phyloP scores from a whole-genome alignment of 352 stramenopile genomes.

The Phytophthora melonis region DNA sequence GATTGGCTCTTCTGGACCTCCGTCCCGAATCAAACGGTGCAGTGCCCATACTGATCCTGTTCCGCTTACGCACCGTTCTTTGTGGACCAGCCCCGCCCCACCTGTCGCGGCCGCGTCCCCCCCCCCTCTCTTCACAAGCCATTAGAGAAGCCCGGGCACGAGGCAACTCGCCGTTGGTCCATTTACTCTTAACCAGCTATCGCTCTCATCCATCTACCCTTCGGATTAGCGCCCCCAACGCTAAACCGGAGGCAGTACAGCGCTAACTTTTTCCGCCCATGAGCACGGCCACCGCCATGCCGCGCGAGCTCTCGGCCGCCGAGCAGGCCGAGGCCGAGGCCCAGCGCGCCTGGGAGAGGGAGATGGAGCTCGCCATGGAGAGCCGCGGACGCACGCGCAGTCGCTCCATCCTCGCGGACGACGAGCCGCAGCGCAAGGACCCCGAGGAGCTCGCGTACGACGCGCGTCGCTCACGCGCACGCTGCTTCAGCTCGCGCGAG shows the following conservation, averaged over 20 bases:
- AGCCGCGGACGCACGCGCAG: slow-evolving; percentile 78
- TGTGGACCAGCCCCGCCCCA: slow-evolving; percentile 21
- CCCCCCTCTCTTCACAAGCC: slow-evolving; percentile 29
- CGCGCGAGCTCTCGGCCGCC: slow-evolving; percentile 5
- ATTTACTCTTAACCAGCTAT: too few relatives aligned
- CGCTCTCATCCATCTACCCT: slow-evolving; percentile 2
- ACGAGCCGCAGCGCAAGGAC: slow-evolving; percentile 24
- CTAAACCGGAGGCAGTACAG: slow-evolving; percentile 13
- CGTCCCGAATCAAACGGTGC: slow-evolving; percentile 18
- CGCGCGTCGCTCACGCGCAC: slow-evolving; percentile 43
- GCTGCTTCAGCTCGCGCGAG: slow-evolving; percentile 61
- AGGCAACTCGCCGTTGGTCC: slow-evolving; percentile 5
- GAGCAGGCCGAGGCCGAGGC: slow-evolving; percentile 61
- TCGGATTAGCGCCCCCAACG: neutral
- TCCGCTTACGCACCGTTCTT: slow-evolving; percentile 2
- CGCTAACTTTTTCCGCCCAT: slow-evolving; percentile 17
- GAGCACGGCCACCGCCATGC: slow-evolving; percentile 31
- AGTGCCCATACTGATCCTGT: neutral
- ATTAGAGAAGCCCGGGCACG: slow-evolving; percentile 19
- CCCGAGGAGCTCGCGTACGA: slow-evolving; percentile 2
- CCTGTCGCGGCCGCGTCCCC: slow-evolving; percentile 5
- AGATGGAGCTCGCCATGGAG: slow-evolving; percentile 86
- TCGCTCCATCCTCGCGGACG: slow-evolving; percentile 80
- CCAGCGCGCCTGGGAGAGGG: slow-evolving; percentile 73
- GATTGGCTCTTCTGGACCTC: slow-evolving; percentile 5